A percentile compares a stretch with the other conserved stretches of the same genome.
phyloP scores from a whole-genome alignment of 1,284 basidiomycete species.

The Papiliotrema flavescens region DNA sequence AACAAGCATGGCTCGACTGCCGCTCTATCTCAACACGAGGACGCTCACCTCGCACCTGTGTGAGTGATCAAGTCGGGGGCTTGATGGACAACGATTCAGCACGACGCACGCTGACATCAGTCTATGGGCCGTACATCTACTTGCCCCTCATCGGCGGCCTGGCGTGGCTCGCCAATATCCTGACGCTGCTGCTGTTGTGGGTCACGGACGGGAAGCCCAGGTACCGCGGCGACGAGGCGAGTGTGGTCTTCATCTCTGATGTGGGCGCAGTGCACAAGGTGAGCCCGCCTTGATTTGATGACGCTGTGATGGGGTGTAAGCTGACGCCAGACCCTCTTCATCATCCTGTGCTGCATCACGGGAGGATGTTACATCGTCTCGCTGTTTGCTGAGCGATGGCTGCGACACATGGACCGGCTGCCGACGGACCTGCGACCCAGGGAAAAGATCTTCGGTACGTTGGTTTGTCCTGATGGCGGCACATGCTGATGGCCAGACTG shows the following conservation, averaged over 20 bases:
- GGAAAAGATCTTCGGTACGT: conserved; percentile 43
- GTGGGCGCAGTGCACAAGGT: conserved; percentile 48
- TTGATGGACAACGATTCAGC: too few relatives aligned
- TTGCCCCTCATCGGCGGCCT: conserved; percentile 36
- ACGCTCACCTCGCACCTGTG: conserved; percentile 38
- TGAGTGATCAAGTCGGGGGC: conserved; percentile 11
- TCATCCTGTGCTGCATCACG: conserved; percentile 38
- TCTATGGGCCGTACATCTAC: conserved; percentile 48
- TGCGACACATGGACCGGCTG: conserved; percentile 52
- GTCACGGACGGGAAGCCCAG: conserved; percentile 41
- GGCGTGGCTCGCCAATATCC: conserved; percentile 41
- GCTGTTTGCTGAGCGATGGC: conserved; percentile 51
- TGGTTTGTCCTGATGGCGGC: not conserved
- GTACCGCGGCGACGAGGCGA: conserved; percentile 45
- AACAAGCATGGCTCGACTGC: conserved; percentile 16
- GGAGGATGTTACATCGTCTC: conserved; percentile 45
- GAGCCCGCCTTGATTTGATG: conserved; percentile 3
- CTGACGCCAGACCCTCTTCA: conserved; percentile 44
- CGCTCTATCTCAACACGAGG: conserved; percentile 35
- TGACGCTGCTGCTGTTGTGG: conserved; percentile 49
- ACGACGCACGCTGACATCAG: conserved; percentile 26
- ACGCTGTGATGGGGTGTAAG: not conserved
- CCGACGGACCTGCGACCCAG: conserved; percentile 49
- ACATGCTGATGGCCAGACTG: conserved; percentile 46
- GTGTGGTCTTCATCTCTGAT: conserved; percentile 52